Base-by-base conservation (phyloP, 768 basidiomycete genomes). In the Naganishia vishniacii region DNA sequence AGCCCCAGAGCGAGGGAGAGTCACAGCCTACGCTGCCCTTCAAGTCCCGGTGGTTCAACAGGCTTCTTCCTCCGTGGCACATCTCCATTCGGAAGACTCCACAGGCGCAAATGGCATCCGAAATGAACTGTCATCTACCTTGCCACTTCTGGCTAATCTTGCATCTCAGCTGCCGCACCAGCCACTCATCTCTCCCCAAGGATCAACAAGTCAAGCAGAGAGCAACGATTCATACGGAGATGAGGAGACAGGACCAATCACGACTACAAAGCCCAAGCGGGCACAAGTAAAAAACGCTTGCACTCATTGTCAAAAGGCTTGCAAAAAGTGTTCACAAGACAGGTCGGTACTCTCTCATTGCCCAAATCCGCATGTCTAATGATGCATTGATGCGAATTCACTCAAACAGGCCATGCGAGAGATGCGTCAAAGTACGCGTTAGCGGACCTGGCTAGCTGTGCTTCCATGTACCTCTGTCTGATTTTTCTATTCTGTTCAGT, bases 281-380 rank as follows among this genome's bases (percentile, higher is more conserved):
- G 65, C 67, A 1, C 75, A 76, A 44, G 75, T 76, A 11, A 68
- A 72, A 48, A 70, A 73, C 40, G 75, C 75, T 13, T 76, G 75
- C 66, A 73, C 70, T 31, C 71, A 74, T 62, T 76, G 75, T 67
- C 75, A 76, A 32, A 76, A 72, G 60, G 75, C 75, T 31, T 76
- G 75, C 64, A 76, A 76, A 67, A 76, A 74, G 64, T 76, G 75
- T 61, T 73, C 73, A 4, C 71, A 73, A 49, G 73, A 69, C 13
- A 67, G 74, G 74, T 75, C 44, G 64, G 70, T 68, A 37, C 34
- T 7, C 7, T 7, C 3, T 29, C 59, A 1, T 34, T 9, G 49
- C 4, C n/a, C n/a, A n/a, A n/a, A n/a, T 51, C 28, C 20, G 15
- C 4, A 20, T 13, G 4, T 23, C 13, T 5, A 6, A 13, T 40